A percentile compares a stretch with the other conserved stretches of the same genome.
phyloP scores from a whole-genome alignment of 805 yeast genomes.

The Candida maris region DNA sequence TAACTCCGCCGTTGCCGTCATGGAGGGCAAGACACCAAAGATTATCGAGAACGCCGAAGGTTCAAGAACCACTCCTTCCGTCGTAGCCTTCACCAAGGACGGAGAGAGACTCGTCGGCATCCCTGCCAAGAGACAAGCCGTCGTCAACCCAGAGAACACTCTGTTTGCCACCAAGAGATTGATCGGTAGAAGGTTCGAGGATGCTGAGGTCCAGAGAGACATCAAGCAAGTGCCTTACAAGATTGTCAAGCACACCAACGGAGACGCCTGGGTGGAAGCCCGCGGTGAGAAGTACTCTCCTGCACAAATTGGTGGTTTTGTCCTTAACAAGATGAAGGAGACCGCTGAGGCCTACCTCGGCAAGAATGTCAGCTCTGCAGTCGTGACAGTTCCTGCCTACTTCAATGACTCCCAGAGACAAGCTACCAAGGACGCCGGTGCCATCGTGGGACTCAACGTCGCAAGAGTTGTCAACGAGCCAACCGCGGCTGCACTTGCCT shows the following conservation, averaged over 20 bases:
- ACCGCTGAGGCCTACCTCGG: slow-evolving; percentile 92
- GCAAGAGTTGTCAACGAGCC: slow-evolving; percentile 89
- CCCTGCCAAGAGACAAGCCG: slow-evolving; percentile 75
- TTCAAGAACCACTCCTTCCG: slow-evolving; percentile 73
- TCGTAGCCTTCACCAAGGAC: slow-evolving; percentile 60
- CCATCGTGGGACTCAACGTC: slow-evolving; percentile 90
- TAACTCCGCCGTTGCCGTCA: slow-evolving; percentile 79
- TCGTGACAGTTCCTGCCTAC: slow-evolving; percentile 87
- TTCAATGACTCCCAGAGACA: slow-evolving; percentile 90
- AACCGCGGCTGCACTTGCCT: slow-evolving; percentile 91
- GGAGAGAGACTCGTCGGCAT: slow-evolving; percentile 55
- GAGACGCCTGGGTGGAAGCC: slow-evolving; percentile 66
- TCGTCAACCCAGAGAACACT: slow-evolving; percentile 71
- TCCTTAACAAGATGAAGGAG: slow-evolving; percentile 96
- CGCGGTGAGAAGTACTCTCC: slow-evolving; percentile 54
- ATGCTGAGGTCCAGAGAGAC: slow-evolving; percentile 68
- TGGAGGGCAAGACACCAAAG: slow-evolving; percentile 58
- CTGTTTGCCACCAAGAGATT: slow-evolving; percentile 79
- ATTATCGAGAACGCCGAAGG: slow-evolving; percentile 79
- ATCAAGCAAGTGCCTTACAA: slow-evolving; percentile 58
- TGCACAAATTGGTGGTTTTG: slow-evolving; percentile 65
- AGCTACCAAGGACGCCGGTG: slow-evolving; percentile 97
- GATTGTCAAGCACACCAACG: slow-evolving; percentile 55
- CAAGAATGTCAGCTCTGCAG: slow-evolving; percentile 84
- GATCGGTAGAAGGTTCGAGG: slow-evolving; percentile 69